A percentile compares a stretch with the other conserved stretches of the same genome.
Conservation (phyloP, 148 eudicot species). For the Dianthus caryophyllus region DNA sequence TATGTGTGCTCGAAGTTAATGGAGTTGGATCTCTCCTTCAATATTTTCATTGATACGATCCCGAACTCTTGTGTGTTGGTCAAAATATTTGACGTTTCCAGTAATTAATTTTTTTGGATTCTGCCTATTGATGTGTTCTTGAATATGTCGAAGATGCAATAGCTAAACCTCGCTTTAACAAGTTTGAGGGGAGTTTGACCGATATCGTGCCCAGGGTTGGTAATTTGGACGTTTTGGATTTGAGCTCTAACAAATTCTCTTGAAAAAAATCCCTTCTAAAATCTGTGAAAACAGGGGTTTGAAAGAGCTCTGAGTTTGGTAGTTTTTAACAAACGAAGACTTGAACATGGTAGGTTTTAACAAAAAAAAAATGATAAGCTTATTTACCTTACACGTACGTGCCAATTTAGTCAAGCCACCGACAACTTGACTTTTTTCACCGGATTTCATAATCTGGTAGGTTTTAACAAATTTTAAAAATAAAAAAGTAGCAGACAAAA, state of each 20-base stretch:
- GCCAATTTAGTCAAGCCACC: no score
- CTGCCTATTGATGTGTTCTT: conserved; percentile 57
- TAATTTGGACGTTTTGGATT: conserved; percentile 55
- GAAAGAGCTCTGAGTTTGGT: no score
- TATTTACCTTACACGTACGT: no score
- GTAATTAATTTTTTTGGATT: conserved; percentile 69
- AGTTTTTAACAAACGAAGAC: no score
- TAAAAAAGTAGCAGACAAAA: no score
- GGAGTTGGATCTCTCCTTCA: conserved; percentile 59
- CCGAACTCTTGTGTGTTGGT: conserved; percentile 58
- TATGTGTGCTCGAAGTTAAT: conserved; percentile 44
- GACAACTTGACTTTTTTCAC: no score
- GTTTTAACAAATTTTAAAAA: no score
- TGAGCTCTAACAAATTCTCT: conserved; percentile 61
- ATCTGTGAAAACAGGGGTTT: conserved; percentile 31
- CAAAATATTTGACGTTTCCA: conserved; percentile 47
- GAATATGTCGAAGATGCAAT: conserved; percentile 45
- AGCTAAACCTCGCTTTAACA: conserved; percentile 40
- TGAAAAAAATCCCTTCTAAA: conserved; percentile 38
- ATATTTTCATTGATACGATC: conserved; percentile 58
- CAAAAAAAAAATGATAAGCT: no score
- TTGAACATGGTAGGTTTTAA: no score
- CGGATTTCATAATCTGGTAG: no score
- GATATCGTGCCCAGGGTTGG: conserved; percentile 42
- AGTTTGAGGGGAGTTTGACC: conserved; percentile 54